Conservation (phyloP, 2,329 filamentous ascomycete genomes). For the Phaeomoniella chlamydospora region DNA sequence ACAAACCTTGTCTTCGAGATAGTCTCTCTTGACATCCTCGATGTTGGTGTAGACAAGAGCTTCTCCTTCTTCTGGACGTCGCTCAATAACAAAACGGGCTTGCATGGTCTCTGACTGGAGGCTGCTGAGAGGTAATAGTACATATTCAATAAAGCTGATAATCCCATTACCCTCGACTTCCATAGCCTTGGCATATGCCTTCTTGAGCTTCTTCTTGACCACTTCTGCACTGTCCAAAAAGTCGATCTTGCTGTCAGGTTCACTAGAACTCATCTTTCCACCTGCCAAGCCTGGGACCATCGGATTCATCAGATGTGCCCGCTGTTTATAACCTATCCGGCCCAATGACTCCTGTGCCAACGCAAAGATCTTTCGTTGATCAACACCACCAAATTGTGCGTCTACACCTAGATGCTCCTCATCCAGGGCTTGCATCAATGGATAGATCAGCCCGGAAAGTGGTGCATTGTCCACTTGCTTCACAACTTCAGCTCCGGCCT, state of each 20-base stretch:
- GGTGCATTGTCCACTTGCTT: conserved; percentile 75
- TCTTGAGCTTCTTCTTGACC: conserved; percentile 71
- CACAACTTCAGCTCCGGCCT: conserved; percentile 84
- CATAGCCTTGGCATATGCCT: conserved; percentile 65
- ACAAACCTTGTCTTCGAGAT: conserved; percentile 59
- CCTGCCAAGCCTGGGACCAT: conserved; percentile 79
- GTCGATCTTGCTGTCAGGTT: conserved; percentile 75
- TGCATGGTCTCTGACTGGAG: conserved; percentile 35
- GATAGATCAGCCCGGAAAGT: conserved; percentile 64
- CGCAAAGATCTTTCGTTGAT: conserved; percentile 82
- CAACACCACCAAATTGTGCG: conserved; percentile 70
- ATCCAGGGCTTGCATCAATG: conserved; percentile 78
- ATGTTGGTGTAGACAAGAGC: conserved; percentile 69
- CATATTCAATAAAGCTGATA: conserved; percentile 72
- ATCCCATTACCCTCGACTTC: conserved; percentile 75
- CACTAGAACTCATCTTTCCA: conserved; percentile 75
- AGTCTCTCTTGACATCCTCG: conserved; percentile 63
- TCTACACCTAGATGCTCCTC: conserved; percentile 83
- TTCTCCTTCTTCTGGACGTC: conserved; percentile 48
- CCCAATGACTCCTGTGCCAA: conserved; percentile 75
- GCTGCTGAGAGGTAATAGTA: conserved; percentile 64
- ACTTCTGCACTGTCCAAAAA: conserved; percentile 65
- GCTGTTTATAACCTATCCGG: conserved; percentile 67
- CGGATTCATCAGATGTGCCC: conserved; percentile 64
- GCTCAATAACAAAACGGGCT: conserved; percentile 52